Conservation (phyloP, 768 basidiomycete species). For the Chalciporus chontae region DNA sequence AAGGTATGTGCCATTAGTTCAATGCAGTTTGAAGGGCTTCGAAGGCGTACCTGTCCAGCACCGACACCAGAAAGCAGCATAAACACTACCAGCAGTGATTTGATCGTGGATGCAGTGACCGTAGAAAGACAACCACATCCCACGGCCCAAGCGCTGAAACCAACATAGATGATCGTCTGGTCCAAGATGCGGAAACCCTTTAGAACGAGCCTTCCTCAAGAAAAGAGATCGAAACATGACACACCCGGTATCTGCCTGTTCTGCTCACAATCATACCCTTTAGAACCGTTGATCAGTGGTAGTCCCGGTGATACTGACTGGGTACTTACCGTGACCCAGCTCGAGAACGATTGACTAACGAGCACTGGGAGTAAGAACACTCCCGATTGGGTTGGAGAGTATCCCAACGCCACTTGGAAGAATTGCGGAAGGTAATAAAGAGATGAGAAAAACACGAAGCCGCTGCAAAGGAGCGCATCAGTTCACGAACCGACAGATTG, state of each 20-base stretch:
- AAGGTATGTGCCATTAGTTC: no score
- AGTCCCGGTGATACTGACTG: not conserved
- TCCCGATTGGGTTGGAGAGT: constrained; percentile 59
- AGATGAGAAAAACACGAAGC: constrained; percentile 59
- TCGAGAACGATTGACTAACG: constrained; percentile 57
- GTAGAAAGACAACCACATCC: constrained; percentile 71
- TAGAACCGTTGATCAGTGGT: not conserved
- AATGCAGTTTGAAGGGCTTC: not conserved
- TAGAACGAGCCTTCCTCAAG: not conserved
- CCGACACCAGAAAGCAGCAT: constrained; percentile 60
- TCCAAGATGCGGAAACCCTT: not conserved
- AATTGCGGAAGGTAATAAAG: constrained; percentile 73
- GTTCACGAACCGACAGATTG: not conserved
- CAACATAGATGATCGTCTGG: constrained; percentile 55
- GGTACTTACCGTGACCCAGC: constrained; percentile 47
- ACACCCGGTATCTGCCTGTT: constrained; percentile 61
- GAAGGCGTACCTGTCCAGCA: constrained; percentile 49
- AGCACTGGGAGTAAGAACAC: constrained; percentile 69
- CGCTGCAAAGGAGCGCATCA: constrained; percentile 32
- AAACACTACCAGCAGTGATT: constrained; percentile 52
- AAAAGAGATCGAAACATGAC: constrained; percentile 1
- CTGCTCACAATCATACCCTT: constrained; percentile 60
- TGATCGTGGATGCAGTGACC: constrained; percentile 44
- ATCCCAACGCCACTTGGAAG: constrained; percentile 70
- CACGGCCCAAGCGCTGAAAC: constrained; percentile 67